Evolutionary conservation across 768 basidiomycete genomes (phyloP), one percentile per base, ranked within the genome.

Genomic region (Suillus subalutaceus): DNA sequence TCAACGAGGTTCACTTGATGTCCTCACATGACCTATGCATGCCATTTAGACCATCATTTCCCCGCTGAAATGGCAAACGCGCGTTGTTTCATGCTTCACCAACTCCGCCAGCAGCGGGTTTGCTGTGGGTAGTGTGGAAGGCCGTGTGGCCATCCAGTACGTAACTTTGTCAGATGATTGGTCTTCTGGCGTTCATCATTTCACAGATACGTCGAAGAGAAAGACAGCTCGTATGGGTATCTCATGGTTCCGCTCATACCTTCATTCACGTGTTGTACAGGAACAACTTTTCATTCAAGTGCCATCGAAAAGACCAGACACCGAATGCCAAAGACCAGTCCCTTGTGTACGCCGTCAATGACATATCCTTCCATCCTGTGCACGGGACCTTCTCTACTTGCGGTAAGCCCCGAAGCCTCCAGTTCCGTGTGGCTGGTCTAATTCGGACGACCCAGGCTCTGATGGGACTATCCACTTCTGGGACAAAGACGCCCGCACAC

Each of bases 141-240:
- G 97, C 30, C 86, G 97, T 66, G 94, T 98, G 3, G 96, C 96
- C 3, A 96, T 98, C 66, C 96, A 99, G 96, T 97, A 76, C 73
- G 93, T 84, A 1, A 67, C 32, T 66, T n/a, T 12, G 5, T 56
- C 37, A 69, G 23, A 65, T 58, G 26, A 13, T 48, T 52, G n/a
- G 41, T 61, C 30, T 30, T 7, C 10, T 7, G 59, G 41, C 57
- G 46, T 55, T 20, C 44, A 41, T 63, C 6, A 52, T 67, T 61
- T 43, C 23, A 64, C 53, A 94, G 92, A 86, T 93, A 93, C 67
- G 87, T 94, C 23, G 93, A 95, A 72, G 93, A 95, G 9, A 94
- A 94, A 73, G 90, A 95, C 68, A 78, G 83, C 67, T 77, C 82
- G 91, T 92, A 69, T 77, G 77, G n/a, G 83, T 75, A 18, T 4